A percentile compares a stretch with the other conserved stretches of the same genome.
Evolutionary conservation across 1,284 basidiomycete genomes (phyloP).

Genomic region (Irpex lacteus): DNA sequence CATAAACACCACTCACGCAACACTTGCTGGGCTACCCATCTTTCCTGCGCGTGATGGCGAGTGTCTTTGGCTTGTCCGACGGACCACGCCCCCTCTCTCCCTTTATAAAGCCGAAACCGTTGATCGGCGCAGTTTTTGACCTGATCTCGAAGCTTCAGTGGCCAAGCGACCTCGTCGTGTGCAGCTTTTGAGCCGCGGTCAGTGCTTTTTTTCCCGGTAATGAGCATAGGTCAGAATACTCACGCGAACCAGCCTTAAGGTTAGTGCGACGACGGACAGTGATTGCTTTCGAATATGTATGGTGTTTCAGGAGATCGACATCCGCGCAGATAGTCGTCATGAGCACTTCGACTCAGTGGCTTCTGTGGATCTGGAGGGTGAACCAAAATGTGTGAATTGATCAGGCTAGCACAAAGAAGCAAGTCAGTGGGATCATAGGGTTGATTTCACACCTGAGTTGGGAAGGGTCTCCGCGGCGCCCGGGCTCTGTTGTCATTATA

Average conservation of each 20-base stretch:
- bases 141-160: not conserved
- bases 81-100: not conserved
- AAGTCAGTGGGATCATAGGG: not conserved
- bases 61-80: too few species aligned
- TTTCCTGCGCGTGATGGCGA: not conserved
- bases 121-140: not conserved
- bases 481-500: not conserved
- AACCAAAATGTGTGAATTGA: not conserved
- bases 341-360: not conserved
- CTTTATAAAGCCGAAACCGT: not conserved
- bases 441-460: not conserved
- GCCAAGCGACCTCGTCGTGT: too few species aligned
- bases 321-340: not conserved
- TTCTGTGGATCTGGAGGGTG: not conserved
- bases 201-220: not conserved
- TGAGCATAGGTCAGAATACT: not conserved
- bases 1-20: slow-evolving; percentile 7
- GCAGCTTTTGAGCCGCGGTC: too few species aligned
- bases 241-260: not conserved
- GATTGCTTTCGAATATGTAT: too few species aligned
- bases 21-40: slow-evolving; percentile 9
- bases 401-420: not conserved
- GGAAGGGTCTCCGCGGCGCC: not conserved
- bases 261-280: not conserved
- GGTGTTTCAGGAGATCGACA: too few species aligned